These are phyloP conservation scores for Cystoderma amianthinum DNA, from an alignment of 768 basidiomycete species.

Conservation along the genomic window DNA sequence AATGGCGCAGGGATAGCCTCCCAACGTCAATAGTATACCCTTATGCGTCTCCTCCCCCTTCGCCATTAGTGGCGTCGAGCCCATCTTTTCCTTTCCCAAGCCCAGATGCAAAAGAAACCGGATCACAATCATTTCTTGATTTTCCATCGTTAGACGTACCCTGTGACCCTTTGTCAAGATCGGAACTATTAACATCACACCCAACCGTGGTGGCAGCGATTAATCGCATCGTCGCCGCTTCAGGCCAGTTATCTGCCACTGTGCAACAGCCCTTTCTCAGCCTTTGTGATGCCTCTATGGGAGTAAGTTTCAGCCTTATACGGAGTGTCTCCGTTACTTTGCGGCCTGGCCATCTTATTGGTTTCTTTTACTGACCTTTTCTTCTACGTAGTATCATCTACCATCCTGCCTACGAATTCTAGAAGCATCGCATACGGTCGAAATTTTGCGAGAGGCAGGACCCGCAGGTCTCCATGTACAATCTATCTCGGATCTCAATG, in stretches of 20 bases:
- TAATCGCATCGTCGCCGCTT: conserved; percentile 59
- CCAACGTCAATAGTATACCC: conserved; percentile 4
- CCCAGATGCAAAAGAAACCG: not conserved
- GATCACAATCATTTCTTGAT: conserved; percentile 24
- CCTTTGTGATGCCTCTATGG: conserved; percentile 70
- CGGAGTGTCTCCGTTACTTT: not conserved
- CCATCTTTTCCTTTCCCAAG: not conserved
- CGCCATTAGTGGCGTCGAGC: conserved; percentile 14
- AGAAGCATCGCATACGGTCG: conserved; percentile 64
- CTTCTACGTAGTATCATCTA: conserved; percentile 73
- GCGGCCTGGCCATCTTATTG: not conserved
- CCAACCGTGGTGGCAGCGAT: conserved; percentile 56
- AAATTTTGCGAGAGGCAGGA: conserved; percentile 64
- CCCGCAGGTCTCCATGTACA: conserved; percentile 42
- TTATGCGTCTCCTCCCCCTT: conserved; percentile 24
- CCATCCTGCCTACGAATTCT: conserved; percentile 70
- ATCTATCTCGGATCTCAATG: conserved; percentile 34
- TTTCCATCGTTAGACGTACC: conserved; percentile 53
- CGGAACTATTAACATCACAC: conserved; percentile 52
- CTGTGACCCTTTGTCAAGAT: conserved; percentile 33
- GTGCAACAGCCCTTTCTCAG: conserved; percentile 65
- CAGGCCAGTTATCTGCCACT: conserved; percentile 57
- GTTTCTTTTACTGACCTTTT: not conserved
- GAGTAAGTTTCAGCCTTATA: conserved; percentile 26
- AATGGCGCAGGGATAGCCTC: not conserved